A percentile compares a stretch with the other conserved stretches of the same genome.
These are phyloP conservation scores for Radiomyces spectabilis DNA, from an alignment of 192 early-diverging fungal genomes.

Conservation along the genomic window DNA sequence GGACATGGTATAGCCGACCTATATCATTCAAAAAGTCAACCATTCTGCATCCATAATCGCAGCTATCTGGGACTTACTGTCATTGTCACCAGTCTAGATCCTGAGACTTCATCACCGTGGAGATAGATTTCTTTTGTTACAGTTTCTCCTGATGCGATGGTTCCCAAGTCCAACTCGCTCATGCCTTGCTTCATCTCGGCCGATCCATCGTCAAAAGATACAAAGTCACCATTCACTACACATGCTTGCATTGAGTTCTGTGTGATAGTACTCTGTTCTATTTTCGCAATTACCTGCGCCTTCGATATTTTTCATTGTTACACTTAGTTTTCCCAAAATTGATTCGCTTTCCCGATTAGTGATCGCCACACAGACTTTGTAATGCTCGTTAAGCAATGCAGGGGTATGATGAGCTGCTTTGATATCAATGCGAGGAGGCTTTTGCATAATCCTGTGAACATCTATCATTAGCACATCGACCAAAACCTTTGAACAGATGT, in stretches of 20 bases:
- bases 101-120: constrained; percentile 9
- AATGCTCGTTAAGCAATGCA: constrained; percentile 61
- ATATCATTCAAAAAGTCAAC: constrained; percentile 3
- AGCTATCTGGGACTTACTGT: constrained; percentile 26
- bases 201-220: constrained; percentile 3
- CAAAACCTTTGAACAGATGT: neutral
- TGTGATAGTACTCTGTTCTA: too few species aligned
- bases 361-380: constrained; percentile 51
- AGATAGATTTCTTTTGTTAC: constrained; percentile 22
- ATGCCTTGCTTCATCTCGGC: constrained; percentile 5
- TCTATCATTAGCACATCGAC: neutral
- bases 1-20: constrained; percentile 22
- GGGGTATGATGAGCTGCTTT: constrained; percentile 45
- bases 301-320: constrained; percentile 50
- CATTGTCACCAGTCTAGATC: constrained; percentile 21
- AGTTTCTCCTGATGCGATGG: constrained; percentile 28
- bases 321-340: constrained; percentile 49
- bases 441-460: constrained; percentile 37
- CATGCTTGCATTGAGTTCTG: too few species aligned
- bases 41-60: constrained; percentile 10
- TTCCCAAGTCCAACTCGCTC: constrained; percentile 34
- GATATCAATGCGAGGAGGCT: constrained; percentile 55
- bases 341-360: constrained; percentile 53
- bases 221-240: constrained; percentile 16
- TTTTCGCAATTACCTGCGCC: constrained; percentile 31